These are phyloP conservation scores for Aspergillus funiculosus DNA, from an alignment of 495 filamentous ascomycete species.

Conservation along the genomic window DNA sequence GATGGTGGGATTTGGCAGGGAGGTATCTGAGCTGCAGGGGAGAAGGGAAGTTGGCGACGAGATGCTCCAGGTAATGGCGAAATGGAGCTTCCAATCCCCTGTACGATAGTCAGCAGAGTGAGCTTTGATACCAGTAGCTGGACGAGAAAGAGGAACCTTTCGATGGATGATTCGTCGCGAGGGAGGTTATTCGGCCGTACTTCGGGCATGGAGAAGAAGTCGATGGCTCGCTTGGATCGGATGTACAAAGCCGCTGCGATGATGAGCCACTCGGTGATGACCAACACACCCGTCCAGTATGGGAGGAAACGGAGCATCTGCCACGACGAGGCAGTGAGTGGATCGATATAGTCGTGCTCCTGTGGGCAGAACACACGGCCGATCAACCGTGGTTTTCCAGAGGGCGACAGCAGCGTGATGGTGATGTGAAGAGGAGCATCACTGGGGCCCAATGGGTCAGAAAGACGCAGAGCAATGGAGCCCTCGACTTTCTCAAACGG, in stretches of 20 bases:
- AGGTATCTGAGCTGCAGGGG: neutral
- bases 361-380: conserved; percentile 5
- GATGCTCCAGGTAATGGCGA: conserved; percentile 1
- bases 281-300: conserved; percentile 3
- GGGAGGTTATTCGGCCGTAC: conserved; percentile 1
- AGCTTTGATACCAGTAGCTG: neutral
- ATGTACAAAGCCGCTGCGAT: neutral
- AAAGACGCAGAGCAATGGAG: neutral
- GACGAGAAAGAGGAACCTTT: conserved; percentile 1
- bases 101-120: too few species aligned
- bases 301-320: conserved; percentile 1
- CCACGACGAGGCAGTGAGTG: neutral
- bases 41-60: neutral
- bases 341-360: neutral
- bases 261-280: conserved; percentile 4
- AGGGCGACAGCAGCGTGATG: neutral
- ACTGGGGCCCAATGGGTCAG: neutral
- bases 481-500: conserved; percentile 26
- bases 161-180: neutral
- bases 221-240: neutral
- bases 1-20: conserved; percentile 4
- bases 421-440: conserved; percentile 2
- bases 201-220: conserved; percentile 5
- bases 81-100: conserved; percentile 1
- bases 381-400: neutral